Evolutionary conservation across 1,139 yeast genomes (phyloP).

Genomic region (Nakaseomyces glabratus): DNA sequence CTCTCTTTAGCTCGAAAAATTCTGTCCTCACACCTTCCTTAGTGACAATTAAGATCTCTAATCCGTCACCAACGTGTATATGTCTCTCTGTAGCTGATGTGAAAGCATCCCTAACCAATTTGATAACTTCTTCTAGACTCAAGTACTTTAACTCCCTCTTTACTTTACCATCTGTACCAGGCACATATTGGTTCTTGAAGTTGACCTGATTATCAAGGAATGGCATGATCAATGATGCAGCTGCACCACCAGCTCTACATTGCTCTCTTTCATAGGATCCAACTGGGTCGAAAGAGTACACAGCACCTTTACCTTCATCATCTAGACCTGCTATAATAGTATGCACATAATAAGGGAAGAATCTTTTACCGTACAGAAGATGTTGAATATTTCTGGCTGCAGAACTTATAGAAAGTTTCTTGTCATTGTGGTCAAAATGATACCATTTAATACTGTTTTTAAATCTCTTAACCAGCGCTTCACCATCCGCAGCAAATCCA

Average conservation of each 20-base stretch:
- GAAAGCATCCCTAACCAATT: constrained; percentile 86
- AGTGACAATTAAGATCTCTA: constrained; percentile 82
- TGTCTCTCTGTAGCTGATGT: constrained; percentile 96
- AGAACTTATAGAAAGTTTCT: constrained; percentile 55
- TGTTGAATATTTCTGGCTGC: constrained; percentile 93
- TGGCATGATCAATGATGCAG: constrained; percentile 93
- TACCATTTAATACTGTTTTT: constrained; percentile 83
- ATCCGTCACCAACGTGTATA: constrained; percentile 94
- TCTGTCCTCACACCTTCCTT: constrained; percentile 86
- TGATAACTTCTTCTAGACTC: constrained; percentile 73
- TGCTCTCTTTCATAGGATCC: constrained; percentile 97
- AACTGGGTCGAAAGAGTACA: constrained; percentile 93
- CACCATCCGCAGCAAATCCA: constrained; percentile 95
- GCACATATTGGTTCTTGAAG: constrained; percentile 83
- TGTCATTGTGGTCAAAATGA: constrained; percentile 72
- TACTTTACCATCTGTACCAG: constrained; percentile 59
- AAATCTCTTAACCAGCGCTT: constrained; percentile 70
- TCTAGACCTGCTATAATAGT: constrained; percentile 93
- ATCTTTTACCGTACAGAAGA: constrained; percentile 80
- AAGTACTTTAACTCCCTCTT: constrained; percentile 56
- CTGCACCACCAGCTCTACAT: constrained; percentile 97
- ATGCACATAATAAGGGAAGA: constrained; percentile 94
- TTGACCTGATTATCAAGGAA: constrained; percentile 95
- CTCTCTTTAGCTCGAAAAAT: constrained; percentile 80
- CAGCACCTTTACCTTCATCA: constrained; percentile 90